These are phyloP conservation scores for Epicoccum nigrum DNA, from an alignment of 2,329 filamentous ascomycete genomes.

Conservation along the genomic window DNA sequence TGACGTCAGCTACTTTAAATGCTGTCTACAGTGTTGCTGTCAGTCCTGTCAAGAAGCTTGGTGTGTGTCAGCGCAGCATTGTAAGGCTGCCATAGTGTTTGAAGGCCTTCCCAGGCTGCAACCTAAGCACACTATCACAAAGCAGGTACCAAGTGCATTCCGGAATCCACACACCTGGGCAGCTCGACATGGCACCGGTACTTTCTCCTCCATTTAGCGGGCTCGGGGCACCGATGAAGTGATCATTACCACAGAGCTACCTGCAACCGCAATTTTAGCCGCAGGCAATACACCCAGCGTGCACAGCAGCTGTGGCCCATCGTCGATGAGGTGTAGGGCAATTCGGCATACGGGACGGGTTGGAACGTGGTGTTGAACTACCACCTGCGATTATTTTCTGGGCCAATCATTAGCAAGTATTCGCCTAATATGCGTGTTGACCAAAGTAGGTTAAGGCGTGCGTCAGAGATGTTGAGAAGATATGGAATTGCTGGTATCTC, in stretches of 20 bases:
- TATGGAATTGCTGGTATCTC: conserved; percentile 29
- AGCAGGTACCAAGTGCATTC: neutral
- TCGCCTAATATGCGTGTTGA: neutral
- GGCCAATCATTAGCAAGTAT: conserved; percentile 2
- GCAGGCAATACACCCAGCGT: neutral
- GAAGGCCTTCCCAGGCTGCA: neutral
- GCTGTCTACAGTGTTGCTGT: neutral
- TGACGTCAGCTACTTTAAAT: neutral
- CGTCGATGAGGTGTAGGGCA: neutral
- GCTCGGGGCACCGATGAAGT: neutral
- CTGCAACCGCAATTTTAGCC: neutral
- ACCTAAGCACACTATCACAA: neutral
- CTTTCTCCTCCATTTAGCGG: neutral
- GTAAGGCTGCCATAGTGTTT: neutral
- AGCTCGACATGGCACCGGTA: neutral
- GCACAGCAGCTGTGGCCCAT: neutral
- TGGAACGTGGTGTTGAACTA: neutral
- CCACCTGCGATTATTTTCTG: neutral
- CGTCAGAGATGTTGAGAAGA: conserved; percentile 37
- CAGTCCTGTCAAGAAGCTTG: neutral
- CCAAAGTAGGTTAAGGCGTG: neutral
- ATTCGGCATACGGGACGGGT: neutral
- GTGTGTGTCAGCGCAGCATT: no score
- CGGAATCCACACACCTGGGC: neutral
- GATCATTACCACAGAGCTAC: neutral